Evolutionary conservation across 2,329 filamentous ascomycete species (phyloP).

Genomic region (Escovopsis sp.): DNA sequence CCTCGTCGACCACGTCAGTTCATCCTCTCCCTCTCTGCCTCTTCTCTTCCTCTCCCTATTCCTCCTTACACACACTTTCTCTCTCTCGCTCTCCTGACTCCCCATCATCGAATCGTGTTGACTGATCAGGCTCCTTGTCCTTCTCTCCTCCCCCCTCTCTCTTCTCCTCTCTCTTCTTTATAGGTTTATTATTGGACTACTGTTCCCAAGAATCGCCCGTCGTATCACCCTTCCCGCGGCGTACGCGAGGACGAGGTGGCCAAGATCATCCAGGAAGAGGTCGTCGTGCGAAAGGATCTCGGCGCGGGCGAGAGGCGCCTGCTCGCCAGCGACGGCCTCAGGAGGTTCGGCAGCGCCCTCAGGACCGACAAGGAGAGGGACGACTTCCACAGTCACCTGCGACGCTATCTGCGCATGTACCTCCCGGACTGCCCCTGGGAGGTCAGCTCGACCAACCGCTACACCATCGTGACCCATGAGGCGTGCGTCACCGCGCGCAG

Average conservation of each 20-base stretch:
- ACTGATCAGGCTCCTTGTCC: slow-evolving; percentile 8
- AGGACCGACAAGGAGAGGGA: slow-evolving; percentile 66
- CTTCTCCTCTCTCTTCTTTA: background rate
- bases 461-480: slow-evolving; percentile 81
- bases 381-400: slow-evolving; percentile 72
- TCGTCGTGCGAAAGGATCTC: slow-evolving; percentile 61
- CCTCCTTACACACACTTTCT: no score
- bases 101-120: background rate
- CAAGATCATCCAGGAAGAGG: slow-evolving; percentile 45
- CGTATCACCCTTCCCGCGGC: slow-evolving; percentile 72
- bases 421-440: slow-evolving; percentile 89
- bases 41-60: no score
- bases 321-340: slow-evolving; percentile 56
- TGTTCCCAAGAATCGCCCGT: slow-evolving; percentile 83
- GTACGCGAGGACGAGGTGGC: slow-evolving; percentile 50
- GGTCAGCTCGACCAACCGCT: slow-evolving; percentile 80
- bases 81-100: no score
- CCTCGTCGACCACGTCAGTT: slow-evolving; percentile 79
- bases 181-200: slow-evolving; percentile 94
- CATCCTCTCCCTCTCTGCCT: no score
- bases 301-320: slow-evolving; percentile 56
- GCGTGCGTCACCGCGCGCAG: slow-evolving; percentile 72
- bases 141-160: background rate
- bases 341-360: slow-evolving; percentile 52
- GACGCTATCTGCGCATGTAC: slow-evolving; percentile 86